Conservation (phyloP, 1,284 basidiomycete species). For the Wallemia hederae region DNA sequence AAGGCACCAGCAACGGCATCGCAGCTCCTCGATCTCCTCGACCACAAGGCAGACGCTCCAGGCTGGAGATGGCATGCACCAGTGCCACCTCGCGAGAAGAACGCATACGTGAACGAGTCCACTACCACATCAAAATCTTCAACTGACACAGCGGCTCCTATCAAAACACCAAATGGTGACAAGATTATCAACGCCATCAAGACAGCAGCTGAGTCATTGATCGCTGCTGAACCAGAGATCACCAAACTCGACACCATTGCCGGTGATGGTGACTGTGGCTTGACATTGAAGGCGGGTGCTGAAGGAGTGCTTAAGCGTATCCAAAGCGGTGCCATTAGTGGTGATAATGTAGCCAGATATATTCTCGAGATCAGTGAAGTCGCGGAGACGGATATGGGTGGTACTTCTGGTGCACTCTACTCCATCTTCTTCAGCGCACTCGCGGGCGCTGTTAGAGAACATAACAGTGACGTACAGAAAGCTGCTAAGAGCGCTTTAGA, state of each 20-base stretch:
- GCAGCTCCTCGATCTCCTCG: constrained; percentile 40
- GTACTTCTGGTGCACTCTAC: constrained; percentile 70
- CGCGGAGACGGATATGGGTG: constrained; percentile 65
- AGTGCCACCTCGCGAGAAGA: constrained; percentile 6
- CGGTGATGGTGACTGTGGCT: constrained; percentile 37
- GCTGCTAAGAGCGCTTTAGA: constrained; percentile 32
- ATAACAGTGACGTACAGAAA: constrained; percentile 18
- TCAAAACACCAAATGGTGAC: constrained; percentile 2
- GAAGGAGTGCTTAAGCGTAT: constrained; percentile 18
- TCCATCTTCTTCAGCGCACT: constrained; percentile 68
- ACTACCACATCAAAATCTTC: not conserved
- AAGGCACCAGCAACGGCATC: constrained; percentile 17
- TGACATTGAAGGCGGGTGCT: constrained; percentile 48
- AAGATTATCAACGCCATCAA: constrained; percentile 30
- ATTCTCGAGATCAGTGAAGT: constrained; percentile 40
- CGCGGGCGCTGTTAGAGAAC: constrained; percentile 17
- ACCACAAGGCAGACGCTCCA: constrained; percentile 38
- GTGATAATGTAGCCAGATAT: constrained; percentile 30
- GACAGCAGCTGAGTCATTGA: constrained; percentile 36
- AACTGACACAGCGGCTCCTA: not conserved
- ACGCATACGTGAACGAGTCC: not conserved
- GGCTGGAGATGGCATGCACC: constrained; percentile 52
- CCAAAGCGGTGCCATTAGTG: constrained; percentile 21
- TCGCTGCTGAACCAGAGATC: constrained; percentile 55
- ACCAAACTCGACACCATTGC: constrained; percentile 62